phyloP scores from a whole-genome alignment of 2,329 filamentous ascomycete species.

The Trichoderma gracile region DNA sequence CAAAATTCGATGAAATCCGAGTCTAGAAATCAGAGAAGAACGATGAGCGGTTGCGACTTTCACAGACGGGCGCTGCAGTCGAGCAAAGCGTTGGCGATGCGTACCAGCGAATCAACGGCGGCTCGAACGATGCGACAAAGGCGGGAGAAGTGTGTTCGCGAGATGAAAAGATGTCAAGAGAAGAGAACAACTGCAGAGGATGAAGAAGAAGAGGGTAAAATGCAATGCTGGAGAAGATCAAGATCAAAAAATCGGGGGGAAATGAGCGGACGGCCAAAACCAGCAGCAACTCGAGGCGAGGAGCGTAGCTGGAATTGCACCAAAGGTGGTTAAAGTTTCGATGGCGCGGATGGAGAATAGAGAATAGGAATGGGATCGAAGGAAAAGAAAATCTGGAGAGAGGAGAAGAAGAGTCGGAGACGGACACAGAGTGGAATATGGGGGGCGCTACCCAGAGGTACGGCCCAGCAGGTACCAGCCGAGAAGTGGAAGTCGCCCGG shows the following conservation, averaged over 20 bases:
- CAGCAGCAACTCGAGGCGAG: constrained; percentile 54
- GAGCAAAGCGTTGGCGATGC: constrained; percentile 11
- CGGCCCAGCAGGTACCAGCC: constrained; percentile 13
- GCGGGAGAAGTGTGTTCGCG: constrained; percentile 26
- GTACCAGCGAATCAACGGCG: constrained; percentile 23
- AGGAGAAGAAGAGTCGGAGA: constrained; percentile 11
- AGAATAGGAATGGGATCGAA: constrained; percentile 6
- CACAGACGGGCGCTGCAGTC: constrained; percentile 7
- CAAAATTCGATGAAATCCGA: constrained; percentile 27
- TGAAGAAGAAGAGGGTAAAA: neutral
- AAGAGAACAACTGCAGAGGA: constrained; percentile 4
- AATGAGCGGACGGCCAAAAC: constrained; percentile 63
- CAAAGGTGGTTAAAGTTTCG: constrained; percentile 37
- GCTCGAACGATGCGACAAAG: constrained; percentile 24
- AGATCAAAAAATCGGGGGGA: constrained; percentile 34
- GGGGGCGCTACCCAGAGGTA: constrained; percentile 17
- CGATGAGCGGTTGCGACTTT: neutral
- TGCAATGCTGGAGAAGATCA: constrained; percentile 33
- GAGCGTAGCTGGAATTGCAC: constrained; percentile 59
- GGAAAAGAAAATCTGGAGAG: constrained; percentile 14
- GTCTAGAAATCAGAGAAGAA: constrained; percentile 18
- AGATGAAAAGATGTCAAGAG: constrained; percentile 8
- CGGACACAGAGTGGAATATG: constrained; percentile 8
- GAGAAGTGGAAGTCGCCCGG: constrained; percentile 17
- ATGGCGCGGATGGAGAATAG: constrained; percentile 28